phyloP scores from a whole-genome alignment of 352 stramenopile genomes.

The Phytopythium cucurbitacearum region DNA sequence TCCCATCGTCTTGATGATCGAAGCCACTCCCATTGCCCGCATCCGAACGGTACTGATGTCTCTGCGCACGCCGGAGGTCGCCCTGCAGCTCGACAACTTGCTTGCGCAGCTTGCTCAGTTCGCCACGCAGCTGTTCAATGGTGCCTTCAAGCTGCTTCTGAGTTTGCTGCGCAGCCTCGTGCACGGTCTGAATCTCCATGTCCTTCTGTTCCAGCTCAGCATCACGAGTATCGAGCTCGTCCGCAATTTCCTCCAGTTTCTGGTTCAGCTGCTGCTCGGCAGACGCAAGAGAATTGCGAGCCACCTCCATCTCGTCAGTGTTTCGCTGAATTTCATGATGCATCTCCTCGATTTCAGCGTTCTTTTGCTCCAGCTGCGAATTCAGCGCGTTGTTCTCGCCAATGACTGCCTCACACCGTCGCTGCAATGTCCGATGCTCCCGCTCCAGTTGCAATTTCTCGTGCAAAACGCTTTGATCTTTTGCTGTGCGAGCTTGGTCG shows the following conservation, averaged over 20 bases:
- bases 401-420: conserved; percentile 13
- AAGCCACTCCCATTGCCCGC: neutral
- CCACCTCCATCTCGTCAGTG: conserved; percentile 35
- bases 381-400: neutral
- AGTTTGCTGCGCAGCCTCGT: neutral
- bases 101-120: neutral
- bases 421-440: conserved; percentile 33
- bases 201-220: conserved; percentile 25
- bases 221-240: conserved; percentile 24
- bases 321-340: conserved; percentile 37
- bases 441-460: conserved; percentile 52
- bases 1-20: conserved; percentile 4
- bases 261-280: conserved; percentile 36
- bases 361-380: conserved; percentile 10
- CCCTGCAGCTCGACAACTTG: neutral
- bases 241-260: conserved; percentile 39
- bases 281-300: conserved; percentile 27
- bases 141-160: neutral
- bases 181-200: conserved; percentile 18
- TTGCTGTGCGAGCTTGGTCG: conserved; percentile 30
- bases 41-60: neutral
- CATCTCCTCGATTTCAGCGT: conserved; percentile 22
- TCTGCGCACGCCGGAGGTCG: conserved; percentile 3
- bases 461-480: conserved; percentile 41
- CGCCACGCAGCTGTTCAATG: neutral